Evolutionary conservation across 768 basidiomycete species (phyloP).

Genomic region (Imleria badia): DNA sequence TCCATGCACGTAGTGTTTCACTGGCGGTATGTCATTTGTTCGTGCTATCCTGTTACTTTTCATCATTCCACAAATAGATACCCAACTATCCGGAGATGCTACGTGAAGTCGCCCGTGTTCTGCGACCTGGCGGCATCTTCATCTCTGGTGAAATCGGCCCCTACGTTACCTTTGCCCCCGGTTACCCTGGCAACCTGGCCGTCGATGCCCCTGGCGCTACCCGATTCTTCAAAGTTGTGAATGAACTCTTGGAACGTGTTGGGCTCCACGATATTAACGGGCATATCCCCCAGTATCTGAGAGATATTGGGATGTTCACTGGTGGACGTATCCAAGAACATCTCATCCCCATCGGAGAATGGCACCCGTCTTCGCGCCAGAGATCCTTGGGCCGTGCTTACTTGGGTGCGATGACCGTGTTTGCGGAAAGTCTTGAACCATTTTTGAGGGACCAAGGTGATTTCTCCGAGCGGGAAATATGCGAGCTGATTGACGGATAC

Average conservation of each 20-base stretch:
- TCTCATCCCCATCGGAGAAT: slow-evolving; percentile 57
- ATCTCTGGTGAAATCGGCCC: slow-evolving; percentile 61
- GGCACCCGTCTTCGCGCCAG: slow-evolving; percentile 40
- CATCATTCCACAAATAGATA: slow-evolving; percentile 42
- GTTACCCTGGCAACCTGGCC: slow-evolving; percentile 23
- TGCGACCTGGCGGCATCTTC: slow-evolving; percentile 72
- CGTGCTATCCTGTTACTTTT: slow-evolving; percentile 7
- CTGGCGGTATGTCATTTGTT: slow-evolving; percentile 52
- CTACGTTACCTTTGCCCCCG: slow-evolving; percentile 40
- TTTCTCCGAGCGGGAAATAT: slow-evolving; percentile 36
- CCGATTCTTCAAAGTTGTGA: slow-evolving; percentile 41
- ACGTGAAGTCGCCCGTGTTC: slow-evolving; percentile 58
- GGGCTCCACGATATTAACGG: slow-evolving; percentile 41
- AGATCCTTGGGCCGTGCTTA: slow-evolving; percentile 43
- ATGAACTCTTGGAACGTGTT: slow-evolving; percentile 36
- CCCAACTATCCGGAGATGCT: slow-evolving; percentile 52
- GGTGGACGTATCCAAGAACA: slow-evolving; percentile 35
- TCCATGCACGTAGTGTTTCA: slow-evolving; percentile 60
- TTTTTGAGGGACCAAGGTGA: slow-evolving; percentile 44
- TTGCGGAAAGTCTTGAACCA: slow-evolving; percentile 49
- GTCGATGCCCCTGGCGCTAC: slow-evolving; percentile 27
- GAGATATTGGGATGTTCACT: slow-evolving; percentile 39
- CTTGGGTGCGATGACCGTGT: slow-evolving; percentile 39
- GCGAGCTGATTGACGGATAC: slow-evolving; percentile 41
- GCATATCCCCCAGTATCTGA: slow-evolving; percentile 40